phyloP scores from a whole-genome alignment of 73 alveolate species.

The Symbiodinium pilosum region DNA sequence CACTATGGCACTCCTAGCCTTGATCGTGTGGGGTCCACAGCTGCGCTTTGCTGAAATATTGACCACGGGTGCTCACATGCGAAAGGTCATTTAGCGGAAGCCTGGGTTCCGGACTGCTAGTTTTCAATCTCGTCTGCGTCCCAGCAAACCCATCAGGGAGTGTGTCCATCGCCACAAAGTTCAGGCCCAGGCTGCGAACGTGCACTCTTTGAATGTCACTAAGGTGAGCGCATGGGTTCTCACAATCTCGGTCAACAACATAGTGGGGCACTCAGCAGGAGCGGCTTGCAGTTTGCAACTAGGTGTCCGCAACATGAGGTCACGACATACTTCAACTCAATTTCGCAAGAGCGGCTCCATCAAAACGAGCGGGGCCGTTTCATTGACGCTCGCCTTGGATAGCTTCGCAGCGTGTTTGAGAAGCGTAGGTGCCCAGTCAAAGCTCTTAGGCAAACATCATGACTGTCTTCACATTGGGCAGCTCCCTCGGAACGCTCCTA shows the following conservation, averaged over 20 bases:
- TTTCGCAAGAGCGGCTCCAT: conserved; percentile 93
- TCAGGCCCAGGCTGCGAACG: too few relatives aligned
- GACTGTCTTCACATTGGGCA: conserved; percentile 74
- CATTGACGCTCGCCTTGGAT: neutral
- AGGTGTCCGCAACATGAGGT: neutral
- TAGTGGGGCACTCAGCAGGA: neutral
- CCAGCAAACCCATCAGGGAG: neutral
- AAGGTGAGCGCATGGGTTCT: conserved; percentile 72
- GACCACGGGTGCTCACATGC: conserved; percentile 33
- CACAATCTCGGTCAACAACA: conserved; percentile 71
- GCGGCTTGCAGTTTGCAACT: neutral
- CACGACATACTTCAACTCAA: conserved; percentile 85
- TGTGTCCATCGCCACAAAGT: too few relatives aligned
- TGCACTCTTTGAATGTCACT: neutral
- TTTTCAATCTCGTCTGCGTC: conserved; percentile 41
- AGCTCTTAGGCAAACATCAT: conserved; percentile 70
- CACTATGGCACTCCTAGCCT: conserved; percentile 87
- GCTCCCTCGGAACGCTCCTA: conserved; percentile 38
- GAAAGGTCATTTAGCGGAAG: conserved; percentile 40
- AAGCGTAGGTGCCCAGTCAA: neutral
- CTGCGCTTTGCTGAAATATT: neutral
- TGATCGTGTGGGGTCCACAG: conserved; percentile 16
- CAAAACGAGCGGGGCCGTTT: conserved; percentile 94
- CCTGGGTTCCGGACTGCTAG: conserved; percentile 63
- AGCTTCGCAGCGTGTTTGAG: neutral